Evolutionary conservation across 1,139 yeast genomes (phyloP).

Genomic region (Zygoascus meyerae): DNA sequence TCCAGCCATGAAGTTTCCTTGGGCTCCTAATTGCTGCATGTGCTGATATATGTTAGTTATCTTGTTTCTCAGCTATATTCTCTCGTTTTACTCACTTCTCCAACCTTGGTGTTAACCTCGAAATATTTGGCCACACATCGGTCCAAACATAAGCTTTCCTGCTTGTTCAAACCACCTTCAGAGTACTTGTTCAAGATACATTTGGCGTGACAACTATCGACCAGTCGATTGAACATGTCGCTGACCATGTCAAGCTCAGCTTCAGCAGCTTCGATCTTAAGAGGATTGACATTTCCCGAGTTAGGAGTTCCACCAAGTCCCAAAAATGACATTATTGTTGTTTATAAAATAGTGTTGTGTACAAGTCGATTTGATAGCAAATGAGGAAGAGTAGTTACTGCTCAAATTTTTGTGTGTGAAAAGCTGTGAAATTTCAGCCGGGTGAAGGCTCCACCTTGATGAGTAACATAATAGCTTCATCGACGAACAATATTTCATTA

Average conservation of each 20-base stretch:
- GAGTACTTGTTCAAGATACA: conserved; percentile 66
- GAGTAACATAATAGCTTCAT: too few relatives aligned
- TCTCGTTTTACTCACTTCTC: conserved; percentile 45
- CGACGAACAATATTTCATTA: too few relatives aligned
- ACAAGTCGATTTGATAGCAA: too few relatives aligned
- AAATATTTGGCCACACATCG: conserved; percentile 97
- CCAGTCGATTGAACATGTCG: conserved; percentile 87
- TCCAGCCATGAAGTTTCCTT: conserved; percentile 24
- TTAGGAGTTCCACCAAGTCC: conserved; percentile 67
- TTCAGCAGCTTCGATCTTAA: conserved; percentile 65
- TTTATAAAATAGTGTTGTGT: too few relatives aligned
- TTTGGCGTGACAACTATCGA: conserved; percentile 82
- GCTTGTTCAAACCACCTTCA: conserved; percentile 76
- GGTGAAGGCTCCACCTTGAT: too few relatives aligned
- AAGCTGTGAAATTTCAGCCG: too few relatives aligned
- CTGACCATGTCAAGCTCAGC: conserved; percentile 93
- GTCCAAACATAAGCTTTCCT: conserved; percentile 87
- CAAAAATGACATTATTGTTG: conserved; percentile 53
- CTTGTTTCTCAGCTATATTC: background rate
- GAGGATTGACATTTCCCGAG: conserved; percentile 33
- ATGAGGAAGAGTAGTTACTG: too few relatives aligned
- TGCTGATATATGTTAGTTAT: conserved; percentile 22
- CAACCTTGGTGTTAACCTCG: conserved; percentile 93
- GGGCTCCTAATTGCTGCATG: conserved; percentile 31
- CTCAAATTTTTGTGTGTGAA: too few relatives aligned